Percentiles rank a stretch among this genome's conserved stretches.
Conservation (phyloP, 305 asterid species). For the Ajuga reptans region DNA sequence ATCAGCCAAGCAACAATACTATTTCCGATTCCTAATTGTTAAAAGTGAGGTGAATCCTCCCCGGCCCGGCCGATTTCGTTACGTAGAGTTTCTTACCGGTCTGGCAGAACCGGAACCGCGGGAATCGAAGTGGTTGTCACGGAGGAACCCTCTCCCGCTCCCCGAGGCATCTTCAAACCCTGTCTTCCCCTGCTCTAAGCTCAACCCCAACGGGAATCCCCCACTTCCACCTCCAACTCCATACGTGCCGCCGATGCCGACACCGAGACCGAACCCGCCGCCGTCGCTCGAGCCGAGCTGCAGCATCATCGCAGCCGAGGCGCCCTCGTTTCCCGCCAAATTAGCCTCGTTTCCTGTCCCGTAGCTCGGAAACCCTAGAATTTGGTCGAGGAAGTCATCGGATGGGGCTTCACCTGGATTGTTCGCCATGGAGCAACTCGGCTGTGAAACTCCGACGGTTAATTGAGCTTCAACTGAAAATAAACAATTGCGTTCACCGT, state of each 20-base stretch:
- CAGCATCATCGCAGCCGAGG: conserved; percentile 49
- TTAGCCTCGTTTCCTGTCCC: conserved; percentile 34
- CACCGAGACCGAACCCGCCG: conserved; percentile 50
- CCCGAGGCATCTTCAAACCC: conserved; percentile 56
- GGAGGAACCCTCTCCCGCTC: conserved; percentile 54
- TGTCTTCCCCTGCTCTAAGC: conserved; percentile 75
- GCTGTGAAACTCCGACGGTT: not conserved
- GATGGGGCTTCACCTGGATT: conserved; percentile 61
- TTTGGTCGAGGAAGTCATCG: conserved; percentile 85
- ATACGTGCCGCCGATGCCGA: conserved; percentile 45
- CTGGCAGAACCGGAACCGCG: conserved; percentile 46
- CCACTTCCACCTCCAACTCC: conserved; percentile 44
- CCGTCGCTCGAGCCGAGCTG: conserved; percentile 55
- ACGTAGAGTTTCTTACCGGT: conserved; percentile 32
- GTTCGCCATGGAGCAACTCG: conserved; percentile 47
- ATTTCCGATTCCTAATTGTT: not conserved
- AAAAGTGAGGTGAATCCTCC: no score
- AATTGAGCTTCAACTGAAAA: not conserved
- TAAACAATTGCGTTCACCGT: not conserved
- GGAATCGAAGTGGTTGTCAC: conserved; percentile 47
- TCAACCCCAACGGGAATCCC: conserved; percentile 71
- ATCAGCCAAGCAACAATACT: not conserved
- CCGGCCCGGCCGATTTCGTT: not conserved
- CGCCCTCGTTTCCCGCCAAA: conserved; percentile 40
- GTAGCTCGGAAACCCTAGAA: conserved; percentile 62